These are phyloP conservation scores for Pythium biforme DNA, from an alignment of 352 stramenopile genomes.

Conservation along the genomic window DNA sequence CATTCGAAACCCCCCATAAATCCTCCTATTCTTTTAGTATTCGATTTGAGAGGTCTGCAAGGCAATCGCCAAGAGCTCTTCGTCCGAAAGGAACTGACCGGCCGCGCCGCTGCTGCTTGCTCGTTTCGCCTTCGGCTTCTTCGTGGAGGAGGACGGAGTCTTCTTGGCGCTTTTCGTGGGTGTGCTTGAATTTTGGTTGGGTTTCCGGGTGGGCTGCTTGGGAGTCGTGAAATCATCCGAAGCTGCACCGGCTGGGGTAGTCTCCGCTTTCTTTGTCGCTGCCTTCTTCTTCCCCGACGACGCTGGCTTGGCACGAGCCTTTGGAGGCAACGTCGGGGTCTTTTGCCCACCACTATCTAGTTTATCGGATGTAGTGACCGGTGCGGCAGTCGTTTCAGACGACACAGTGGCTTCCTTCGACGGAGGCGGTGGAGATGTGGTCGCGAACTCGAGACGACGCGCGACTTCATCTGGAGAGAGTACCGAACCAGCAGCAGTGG, in stretches of 20 bases:
- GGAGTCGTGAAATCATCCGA: background rate
- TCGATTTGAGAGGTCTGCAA: slow-evolving; percentile 32
- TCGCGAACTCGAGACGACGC: slow-evolving; percentile 24
- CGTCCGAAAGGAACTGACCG: slow-evolving; percentile 23
- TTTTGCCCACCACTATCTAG: background rate
- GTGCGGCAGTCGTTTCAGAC: background rate
- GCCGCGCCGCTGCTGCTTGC: slow-evolving; percentile 7
- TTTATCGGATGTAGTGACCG: background rate
- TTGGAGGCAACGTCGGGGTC: background rate
- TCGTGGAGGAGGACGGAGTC: slow-evolving; percentile 6
- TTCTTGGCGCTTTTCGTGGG: slow-evolving; percentile 6
- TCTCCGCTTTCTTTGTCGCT: background rate
- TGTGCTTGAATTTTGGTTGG: background rate
- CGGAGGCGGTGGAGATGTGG: slow-evolving; percentile 5
- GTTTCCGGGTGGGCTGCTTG: slow-evolving; percentile 1
- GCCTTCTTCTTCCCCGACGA: slow-evolving; percentile 14
- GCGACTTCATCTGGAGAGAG: slow-evolving; percentile 21
- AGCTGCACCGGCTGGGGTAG: background rate
- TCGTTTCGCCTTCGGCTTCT: slow-evolving; percentile 26
- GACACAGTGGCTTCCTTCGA: background rate
- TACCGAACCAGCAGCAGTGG: background rate
- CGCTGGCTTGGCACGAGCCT: slow-evolving; percentile 4
- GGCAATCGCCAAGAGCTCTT: slow-evolving; percentile 29
- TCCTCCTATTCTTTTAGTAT: slow-evolving; percentile 26
- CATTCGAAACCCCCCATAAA: too few relatives aligned